Percentiles rank a stretch among this genome's conserved stretches.
Evolutionary conservation across 1,284 basidiomycete species (phyloP).

Genomic region (Puccinia polysora): DNA sequence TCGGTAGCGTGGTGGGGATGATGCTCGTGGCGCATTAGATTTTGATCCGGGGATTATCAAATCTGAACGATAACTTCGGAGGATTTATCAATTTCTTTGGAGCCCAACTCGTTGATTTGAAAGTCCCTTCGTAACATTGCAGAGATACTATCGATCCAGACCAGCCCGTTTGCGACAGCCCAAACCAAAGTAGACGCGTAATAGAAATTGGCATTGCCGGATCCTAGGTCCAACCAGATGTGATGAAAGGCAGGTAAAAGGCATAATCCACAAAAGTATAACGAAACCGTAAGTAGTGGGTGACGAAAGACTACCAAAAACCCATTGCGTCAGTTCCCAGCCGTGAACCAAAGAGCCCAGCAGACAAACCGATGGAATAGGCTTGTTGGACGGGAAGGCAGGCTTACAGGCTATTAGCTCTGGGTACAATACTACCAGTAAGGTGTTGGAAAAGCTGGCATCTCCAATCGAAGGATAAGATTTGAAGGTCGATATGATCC

Average conservation of each 20-base stretch:
- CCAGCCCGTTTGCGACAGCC: slow-evolving; percentile 77
- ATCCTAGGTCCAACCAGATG: slow-evolving; percentile 84
- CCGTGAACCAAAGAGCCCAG: neutral
- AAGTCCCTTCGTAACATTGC: slow-evolving; percentile 69
- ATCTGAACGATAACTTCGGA: slow-evolving; percentile 13
- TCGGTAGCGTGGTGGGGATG: no score
- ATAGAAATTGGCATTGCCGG: slow-evolving; percentile 97
- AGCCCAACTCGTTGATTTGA: slow-evolving; percentile 15
- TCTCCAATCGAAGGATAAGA: slow-evolving; percentile 87
- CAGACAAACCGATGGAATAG: slow-evolving; percentile 6
- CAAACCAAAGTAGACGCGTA: slow-evolving; percentile 93
- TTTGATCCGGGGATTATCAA: no score
- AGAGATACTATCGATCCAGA: slow-evolving; percentile 72
- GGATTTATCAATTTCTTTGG: slow-evolving; percentile 9
- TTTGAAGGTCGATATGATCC: slow-evolving; percentile 79
- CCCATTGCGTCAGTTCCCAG: neutral
- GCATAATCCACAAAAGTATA: slow-evolving; percentile 77
- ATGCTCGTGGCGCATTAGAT: no score
- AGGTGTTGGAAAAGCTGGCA: slow-evolving; percentile 74
- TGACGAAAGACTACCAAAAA: slow-evolving; percentile 68
- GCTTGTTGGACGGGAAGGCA: neutral
- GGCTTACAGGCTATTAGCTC: slow-evolving; percentile 74
- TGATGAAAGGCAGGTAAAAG: slow-evolving; percentile 87
- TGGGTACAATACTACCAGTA: slow-evolving; percentile 71
- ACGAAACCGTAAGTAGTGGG: slow-evolving; percentile 75